These are phyloP conservation scores for Fusarium sp. DNA, from an alignment of 2,329 filamentous ascomycete genomes.

Conservation along the genomic window DNA sequence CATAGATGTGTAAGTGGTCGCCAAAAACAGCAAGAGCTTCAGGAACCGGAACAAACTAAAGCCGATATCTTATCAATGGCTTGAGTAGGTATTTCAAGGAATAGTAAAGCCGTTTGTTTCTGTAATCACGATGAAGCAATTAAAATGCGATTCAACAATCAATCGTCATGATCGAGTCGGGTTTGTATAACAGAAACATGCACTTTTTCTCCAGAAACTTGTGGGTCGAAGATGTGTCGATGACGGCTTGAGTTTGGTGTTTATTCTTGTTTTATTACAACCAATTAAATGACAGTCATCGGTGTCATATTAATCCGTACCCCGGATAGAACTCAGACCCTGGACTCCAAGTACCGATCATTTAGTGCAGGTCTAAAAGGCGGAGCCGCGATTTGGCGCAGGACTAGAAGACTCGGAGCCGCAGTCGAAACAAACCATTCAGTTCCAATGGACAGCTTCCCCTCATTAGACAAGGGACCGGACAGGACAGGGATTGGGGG, in stretches of 20 bases:
- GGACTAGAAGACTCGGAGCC: conserved; percentile 41
- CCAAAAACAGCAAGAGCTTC: conserved; percentile 15
- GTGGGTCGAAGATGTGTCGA: conserved; percentile 20
- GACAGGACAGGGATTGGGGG: background rate
- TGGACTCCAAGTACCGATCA: conserved; percentile 4
- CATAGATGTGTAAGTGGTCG: conserved; percentile 37
- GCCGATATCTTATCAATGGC: background rate
- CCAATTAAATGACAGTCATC: background rate
- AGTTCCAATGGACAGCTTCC: conserved; percentile 18
- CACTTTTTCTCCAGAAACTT: conserved; percentile 4
- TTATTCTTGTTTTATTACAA: background rate
- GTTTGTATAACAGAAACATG: conserved; percentile 1
- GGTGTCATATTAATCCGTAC: conserved; percentile 23
- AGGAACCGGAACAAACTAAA: conserved; percentile 19
- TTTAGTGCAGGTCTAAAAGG: conserved; percentile 32
- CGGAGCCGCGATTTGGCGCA: conserved; percentile 48
- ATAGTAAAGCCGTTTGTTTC: background rate
- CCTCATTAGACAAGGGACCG: conserved; percentile 26
- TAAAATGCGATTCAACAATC: conserved; percentile 19
- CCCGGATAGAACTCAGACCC: background rate
- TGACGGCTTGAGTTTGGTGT: conserved; percentile 27
- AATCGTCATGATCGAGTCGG: conserved; percentile 16
- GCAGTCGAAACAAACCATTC: conserved; percentile 29
- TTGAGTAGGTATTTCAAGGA: background rate
- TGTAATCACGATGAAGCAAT: conserved; percentile 7